Evolutionary conservation across 2,329 filamentous ascomycete genomes (phyloP).

Genomic region (Sporothrix variecibatus): DNA sequence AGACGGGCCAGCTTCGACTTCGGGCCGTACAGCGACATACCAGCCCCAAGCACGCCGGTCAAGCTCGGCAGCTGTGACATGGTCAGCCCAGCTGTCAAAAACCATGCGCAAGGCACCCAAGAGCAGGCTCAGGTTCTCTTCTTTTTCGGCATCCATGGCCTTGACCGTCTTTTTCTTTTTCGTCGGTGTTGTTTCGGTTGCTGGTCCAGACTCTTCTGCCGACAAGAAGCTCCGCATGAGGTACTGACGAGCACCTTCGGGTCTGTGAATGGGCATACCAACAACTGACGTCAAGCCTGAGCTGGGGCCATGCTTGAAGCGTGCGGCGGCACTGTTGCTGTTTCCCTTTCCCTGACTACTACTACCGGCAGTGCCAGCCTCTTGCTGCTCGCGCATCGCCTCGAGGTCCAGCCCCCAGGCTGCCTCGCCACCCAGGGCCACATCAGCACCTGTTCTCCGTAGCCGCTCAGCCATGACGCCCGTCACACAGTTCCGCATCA

Average conservation of each 20-base stretch:
- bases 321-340: constrained; percentile 24
- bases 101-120: constrained; percentile 71
- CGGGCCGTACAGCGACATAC: constrained; percentile 76
- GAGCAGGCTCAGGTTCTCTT: constrained; percentile 68
- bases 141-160: constrained; percentile 60
- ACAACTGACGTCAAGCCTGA: constrained; percentile 41
- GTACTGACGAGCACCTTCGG: constrained; percentile 66
- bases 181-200: constrained; percentile 29
- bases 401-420: constrained; percentile 63
- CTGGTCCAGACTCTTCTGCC: constrained; percentile 33
- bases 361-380: background rate
- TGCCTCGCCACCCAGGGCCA: constrained; percentile 52
- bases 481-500: constrained; percentile 60
- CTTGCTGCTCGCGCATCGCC: constrained; percentile 46
- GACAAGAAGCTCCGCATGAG: constrained; percentile 61
- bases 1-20: constrained; percentile 70
- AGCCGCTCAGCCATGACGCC: constrained; percentile 56
- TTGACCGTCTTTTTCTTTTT: constrained; percentile 57
- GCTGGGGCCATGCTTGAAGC: constrained; percentile 31
- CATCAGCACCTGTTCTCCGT: constrained; percentile 46
- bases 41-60: constrained; percentile 78
- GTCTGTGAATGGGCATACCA: constrained; percentile 71
- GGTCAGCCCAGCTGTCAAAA: constrained; percentile 71
- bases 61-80: constrained; percentile 64
- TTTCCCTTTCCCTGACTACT: background rate